These are phyloP conservation scores for Fusarium circinatum DNA, from an alignment of 2,329 filamentous ascomycete genomes.

Conservation along the genomic window DNA sequence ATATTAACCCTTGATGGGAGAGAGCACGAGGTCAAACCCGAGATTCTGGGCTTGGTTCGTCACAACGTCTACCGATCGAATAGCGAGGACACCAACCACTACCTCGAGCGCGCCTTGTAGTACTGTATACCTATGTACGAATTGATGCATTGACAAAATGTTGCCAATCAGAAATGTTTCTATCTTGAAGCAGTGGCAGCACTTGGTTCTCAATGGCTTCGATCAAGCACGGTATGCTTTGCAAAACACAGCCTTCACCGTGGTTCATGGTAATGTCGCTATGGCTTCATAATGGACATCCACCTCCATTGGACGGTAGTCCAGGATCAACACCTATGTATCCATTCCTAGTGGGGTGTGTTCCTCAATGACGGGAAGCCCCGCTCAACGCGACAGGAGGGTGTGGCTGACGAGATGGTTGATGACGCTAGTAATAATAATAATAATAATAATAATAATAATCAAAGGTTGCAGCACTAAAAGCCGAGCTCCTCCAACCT, in stretches of 20 bases:
- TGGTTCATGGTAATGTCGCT: constrained; percentile 23
- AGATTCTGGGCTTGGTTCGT: neutral
- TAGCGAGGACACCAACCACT: constrained; percentile 5
- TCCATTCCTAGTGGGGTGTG: constrained; percentile 30
- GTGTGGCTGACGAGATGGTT: constrained; percentile 41
- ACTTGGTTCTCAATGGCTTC: neutral
- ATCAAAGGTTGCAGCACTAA: constrained; percentile 34
- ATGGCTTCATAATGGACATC: neutral
- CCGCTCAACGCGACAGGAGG: constrained; percentile 30
- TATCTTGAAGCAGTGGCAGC: neutral
- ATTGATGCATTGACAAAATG: neutral
- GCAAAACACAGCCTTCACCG: constrained; percentile 36
- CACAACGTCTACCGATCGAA: neutral
- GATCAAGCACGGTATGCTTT: neutral
- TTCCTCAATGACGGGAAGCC: constrained; percentile 39
- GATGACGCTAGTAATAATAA: constrained; percentile 40
- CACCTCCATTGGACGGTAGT: neutral
- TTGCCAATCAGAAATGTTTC: neutral
- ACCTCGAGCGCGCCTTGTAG: neutral
- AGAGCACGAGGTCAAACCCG: neutral
- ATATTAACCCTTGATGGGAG: neutral
- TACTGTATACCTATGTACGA: neutral
- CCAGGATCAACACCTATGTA: neutral
- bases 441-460: constrained; percentile 31
- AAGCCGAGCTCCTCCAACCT: constrained; percentile 22